Conservation (phyloP, 495 filamentous ascomycete species). For the Tuber indicum region DNA sequence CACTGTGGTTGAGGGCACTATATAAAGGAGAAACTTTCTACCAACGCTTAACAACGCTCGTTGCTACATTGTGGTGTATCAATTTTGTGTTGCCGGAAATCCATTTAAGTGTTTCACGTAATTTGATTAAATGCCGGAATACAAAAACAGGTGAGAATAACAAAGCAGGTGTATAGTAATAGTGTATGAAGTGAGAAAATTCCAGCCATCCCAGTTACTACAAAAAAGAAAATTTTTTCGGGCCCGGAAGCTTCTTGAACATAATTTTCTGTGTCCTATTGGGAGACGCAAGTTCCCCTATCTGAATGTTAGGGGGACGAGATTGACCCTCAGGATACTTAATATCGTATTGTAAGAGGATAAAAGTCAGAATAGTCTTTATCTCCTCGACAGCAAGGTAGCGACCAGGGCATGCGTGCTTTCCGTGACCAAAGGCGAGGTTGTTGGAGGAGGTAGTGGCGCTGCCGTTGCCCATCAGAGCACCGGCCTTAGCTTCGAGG, state of each 20-base stretch:
- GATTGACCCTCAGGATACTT: constrained; percentile 45
- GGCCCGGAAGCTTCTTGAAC: constrained; percentile 37
- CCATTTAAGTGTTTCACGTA: no score
- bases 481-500: constrained; percentile 44
- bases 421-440: constrained; percentile 51
- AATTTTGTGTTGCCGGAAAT: no score
- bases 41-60: no score
- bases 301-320: constrained; percentile 42
- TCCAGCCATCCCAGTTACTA: background rate
- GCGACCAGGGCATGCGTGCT: constrained; percentile 52
- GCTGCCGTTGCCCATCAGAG: constrained; percentile 45
- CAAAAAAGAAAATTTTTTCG: constrained; percentile 21
- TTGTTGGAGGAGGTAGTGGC: constrained; percentile 46
- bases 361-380: constrained; percentile 46
- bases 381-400: constrained; percentile 52
- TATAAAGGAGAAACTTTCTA: no score
- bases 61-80: no score
- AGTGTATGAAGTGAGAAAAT: no score
- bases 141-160: no score
- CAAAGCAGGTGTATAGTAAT: no score
- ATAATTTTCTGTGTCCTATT: constrained; percentile 40
- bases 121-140: no score
- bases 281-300: constrained; percentile 44
- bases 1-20: no score
- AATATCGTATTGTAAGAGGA: constrained; percentile 49